phyloP scores from a whole-genome alignment of 1,284 basidiomycete genomes.

The Pseudozyma tsukubaensis region DNA sequence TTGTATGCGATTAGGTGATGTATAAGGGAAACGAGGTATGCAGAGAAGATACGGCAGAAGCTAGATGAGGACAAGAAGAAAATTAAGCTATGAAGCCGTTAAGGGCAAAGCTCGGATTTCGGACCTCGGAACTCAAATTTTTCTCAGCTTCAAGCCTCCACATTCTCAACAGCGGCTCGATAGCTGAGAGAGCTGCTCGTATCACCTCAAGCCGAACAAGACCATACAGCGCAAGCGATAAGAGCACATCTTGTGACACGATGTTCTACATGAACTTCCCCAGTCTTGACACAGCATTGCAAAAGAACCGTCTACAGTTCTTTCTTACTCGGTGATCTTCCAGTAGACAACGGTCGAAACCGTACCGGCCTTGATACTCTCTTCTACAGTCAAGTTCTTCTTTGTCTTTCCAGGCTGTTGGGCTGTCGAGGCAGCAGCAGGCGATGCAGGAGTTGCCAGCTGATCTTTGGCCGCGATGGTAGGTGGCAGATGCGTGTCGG shows the following conservation, averaged over 20 bases:
- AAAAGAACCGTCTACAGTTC: neutral
- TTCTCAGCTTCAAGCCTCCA: conserved; percentile 9
- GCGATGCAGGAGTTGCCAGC: conserved; percentile 1
- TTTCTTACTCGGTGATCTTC: conserved; percentile 44
- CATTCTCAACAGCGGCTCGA: neutral
- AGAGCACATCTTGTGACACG: too few relatives aligned
- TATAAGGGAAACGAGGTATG: neutral
- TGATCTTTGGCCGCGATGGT: conserved; percentile 14
- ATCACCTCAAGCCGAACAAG: neutral
- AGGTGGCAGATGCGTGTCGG: conserved; percentile 41
- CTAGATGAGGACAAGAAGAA: conserved; percentile 6
- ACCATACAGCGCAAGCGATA: too few relatives aligned
- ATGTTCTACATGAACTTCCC: too few relatives aligned
- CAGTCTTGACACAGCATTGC: neutral
- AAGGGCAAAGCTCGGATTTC: conserved; percentile 19
- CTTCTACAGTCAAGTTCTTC: conserved; percentile 48
- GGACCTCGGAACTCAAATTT: conserved; percentile 5
- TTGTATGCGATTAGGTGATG: neutral
- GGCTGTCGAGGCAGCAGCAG: neutral
- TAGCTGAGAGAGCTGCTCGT: too few relatives aligned
- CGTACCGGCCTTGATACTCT: conserved; percentile 55
- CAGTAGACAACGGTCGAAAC: conserved; percentile 61
- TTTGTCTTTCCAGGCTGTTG: conserved; percentile 40
- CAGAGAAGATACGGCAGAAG: neutral
- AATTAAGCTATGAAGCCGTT: neutral